Base-by-base conservation (phyloP, 2,329 filamentous ascomycete species). In the Cordyceps cicadae region DNA sequence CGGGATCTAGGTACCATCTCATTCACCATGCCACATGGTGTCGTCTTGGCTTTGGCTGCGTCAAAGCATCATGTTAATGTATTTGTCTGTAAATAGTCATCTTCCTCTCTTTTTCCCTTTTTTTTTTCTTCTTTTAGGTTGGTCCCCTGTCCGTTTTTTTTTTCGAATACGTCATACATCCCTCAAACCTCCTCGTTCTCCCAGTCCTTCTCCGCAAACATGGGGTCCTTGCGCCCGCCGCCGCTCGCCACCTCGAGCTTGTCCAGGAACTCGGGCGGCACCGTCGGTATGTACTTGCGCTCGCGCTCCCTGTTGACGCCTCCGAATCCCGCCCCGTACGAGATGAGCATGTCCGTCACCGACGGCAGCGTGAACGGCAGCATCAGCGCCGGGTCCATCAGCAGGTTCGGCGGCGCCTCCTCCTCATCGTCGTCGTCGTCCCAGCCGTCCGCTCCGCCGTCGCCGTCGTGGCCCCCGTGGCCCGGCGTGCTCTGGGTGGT, bases 341-440 rank as follows among this genome's bases (percentile, higher is more conserved):
- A 93, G 53, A 99, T 85, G 53, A 97, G 81, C 94, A 99, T 99
- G 72, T 99, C 94, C 29, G 92, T 97, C 61, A 91, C 94, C 1
- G 93, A 96, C 1, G 94, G 94, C 32, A 99, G 79, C n/a, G 89
- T 88, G 71, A 99, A 99, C 0, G 94, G 94, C 29, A 99, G 81
- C 82, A 97, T 96, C 62, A 96, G 79, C 2, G 92, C 89, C 3
- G 93, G 91, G 69, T 97, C 92, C 58, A 97, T 76, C 49, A 97
- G 84, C 41, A 97, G 79, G 62, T 89, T 82, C 66, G 90, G 85
- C 0, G 88, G 88, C 15, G 86, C 79, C 63, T 90, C 32, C 7
- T 24, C 24, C 24, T 29, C 29, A 1, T 37, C 34, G 2, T 37
- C 87, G 50, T 88, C 85, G 11, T 87, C 84, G 26, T 43, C 54